phyloP scores from a whole-genome alignment of 192 early-diverging fungal genomes.

The Martensiomyces pterosporus region DNA sequence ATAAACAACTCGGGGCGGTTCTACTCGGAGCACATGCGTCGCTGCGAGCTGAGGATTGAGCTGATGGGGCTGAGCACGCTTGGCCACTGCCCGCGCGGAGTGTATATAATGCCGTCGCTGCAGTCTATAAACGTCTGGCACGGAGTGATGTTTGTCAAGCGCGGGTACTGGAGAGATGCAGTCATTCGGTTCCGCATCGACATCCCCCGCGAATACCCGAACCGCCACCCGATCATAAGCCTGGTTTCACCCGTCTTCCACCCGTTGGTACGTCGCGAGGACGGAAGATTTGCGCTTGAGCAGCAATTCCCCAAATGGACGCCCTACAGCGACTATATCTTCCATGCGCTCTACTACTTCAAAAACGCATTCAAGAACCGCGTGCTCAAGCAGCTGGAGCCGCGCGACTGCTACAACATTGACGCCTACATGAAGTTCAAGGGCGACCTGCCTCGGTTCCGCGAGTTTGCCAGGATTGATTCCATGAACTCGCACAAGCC shows the following conservation, averaged over 20 bases:
- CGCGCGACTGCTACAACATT: slow-evolving; percentile 45
- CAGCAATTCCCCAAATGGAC: slow-evolving; percentile 81
- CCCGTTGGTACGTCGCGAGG: slow-evolving; percentile 70
- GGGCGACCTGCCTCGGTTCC: slow-evolving; percentile 38
- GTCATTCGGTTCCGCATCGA: slow-evolving; percentile 84
- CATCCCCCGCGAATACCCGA: slow-evolving; percentile 80
- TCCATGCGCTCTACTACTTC: slow-evolving; percentile 81
- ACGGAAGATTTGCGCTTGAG: slow-evolving; percentile 62
- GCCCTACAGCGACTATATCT: slow-evolving; percentile 77
- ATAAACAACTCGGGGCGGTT: slow-evolving; percentile 33
- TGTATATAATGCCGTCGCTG: slow-evolving; percentile 77
- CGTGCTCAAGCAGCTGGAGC: slow-evolving; percentile 57
- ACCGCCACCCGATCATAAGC: slow-evolving; percentile 59
- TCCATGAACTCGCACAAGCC: slow-evolving; percentile 35
- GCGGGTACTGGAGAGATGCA: slow-evolving; percentile 83
- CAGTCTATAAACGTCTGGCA: slow-evolving; percentile 65
- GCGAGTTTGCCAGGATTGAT: slow-evolving; percentile 35
- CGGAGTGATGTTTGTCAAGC: slow-evolving; percentile 82
- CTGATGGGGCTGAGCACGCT: slow-evolving; percentile 30
- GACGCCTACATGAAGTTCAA: slow-evolving; percentile 44
- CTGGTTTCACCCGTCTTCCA: slow-evolving; percentile 80
- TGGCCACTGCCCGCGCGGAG: slow-evolving; percentile 77
- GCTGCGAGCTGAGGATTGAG: slow-evolving; percentile 47
- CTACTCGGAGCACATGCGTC: slow-evolving; percentile 51
- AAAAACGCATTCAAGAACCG: slow-evolving; percentile 82